phyloP scores from a whole-genome alignment of 208 protist species.

The Trypanosoma avium region DNA sequence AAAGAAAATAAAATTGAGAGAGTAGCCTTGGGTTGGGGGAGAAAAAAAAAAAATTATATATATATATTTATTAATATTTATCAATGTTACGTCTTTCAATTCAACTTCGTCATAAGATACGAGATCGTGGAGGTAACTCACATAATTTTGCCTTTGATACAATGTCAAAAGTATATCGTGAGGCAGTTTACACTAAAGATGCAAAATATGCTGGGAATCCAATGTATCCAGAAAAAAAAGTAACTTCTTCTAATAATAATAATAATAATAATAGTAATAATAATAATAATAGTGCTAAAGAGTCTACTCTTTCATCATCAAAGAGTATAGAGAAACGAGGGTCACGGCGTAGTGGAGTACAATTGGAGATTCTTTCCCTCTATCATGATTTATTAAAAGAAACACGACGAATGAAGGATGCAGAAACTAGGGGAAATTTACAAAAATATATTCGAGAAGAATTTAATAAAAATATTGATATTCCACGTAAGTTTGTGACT shows the following conservation, averaged over 20 bases:
- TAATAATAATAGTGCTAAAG: not conserved
- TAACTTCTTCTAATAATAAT: not conserved
- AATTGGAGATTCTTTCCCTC: slow-evolving; percentile 66
- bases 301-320: not conserved
- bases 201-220: slow-evolving; percentile 33
- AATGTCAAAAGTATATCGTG: slow-evolving; percentile 66
- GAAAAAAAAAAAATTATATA: not conserved
- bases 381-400: slow-evolving; percentile 74
- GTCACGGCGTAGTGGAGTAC: slow-evolving; percentile 71
- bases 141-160: slow-evolving; percentile 73
- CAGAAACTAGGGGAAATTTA: slow-evolving; percentile 46
- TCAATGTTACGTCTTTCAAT: slow-evolving; percentile 29
- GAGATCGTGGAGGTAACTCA: slow-evolving; percentile 49
- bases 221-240: slow-evolving; percentile 31
- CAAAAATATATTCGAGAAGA: slow-evolving; percentile 63
- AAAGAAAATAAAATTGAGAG: slow-evolving; percentile 5
- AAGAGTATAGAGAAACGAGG: not conserved
- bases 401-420: slow-evolving; percentile 55
- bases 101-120: slow-evolving; percentile 35
- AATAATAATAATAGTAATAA: not conserved
- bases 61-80: not conserved
- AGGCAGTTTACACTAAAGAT: slow-evolving; percentile 53
- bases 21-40: too few relatives aligned
- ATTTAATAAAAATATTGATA: slow-evolving; percentile 62
- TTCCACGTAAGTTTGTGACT: slow-evolving; percentile 63